These are phyloP conservation scores for Telopea speciosissima DNA, from an alignment of 177 flowering plant species.

Conservation along the genomic window DNA sequence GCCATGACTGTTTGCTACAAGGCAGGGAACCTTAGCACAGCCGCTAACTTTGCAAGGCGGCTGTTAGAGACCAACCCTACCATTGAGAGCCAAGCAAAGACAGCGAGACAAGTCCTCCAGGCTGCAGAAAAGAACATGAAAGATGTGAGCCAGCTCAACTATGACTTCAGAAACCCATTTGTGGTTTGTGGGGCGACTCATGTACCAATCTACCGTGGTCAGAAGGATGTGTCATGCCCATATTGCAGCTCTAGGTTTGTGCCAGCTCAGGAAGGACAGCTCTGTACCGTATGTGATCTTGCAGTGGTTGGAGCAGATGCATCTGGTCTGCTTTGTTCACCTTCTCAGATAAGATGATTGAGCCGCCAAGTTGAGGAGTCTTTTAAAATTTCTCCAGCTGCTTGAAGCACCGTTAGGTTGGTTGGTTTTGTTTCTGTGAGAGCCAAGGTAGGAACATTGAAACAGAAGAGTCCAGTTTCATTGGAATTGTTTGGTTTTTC, in stretches of 20 bases:
- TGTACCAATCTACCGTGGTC: slow-evolving; percentile 78
- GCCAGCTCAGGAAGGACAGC: slow-evolving; percentile 55
- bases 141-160: slow-evolving; percentile 54
- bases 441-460: slow-evolving; percentile 22
- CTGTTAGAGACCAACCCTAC: slow-evolving; percentile 68
- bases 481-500: slow-evolving; percentile 15
- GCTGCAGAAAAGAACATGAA: slow-evolving; percentile 55
- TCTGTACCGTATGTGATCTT: slow-evolving; percentile 74
- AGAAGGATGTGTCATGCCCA: slow-evolving; percentile 69
- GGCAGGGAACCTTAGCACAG: slow-evolving; percentile 52
- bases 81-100: slow-evolving; percentile 50
- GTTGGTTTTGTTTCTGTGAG: slow-evolving; percentile 11
- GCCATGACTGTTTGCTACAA: slow-evolving; percentile 72
- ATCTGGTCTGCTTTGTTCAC: slow-evolving; percentile 68
- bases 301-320: slow-evolving; percentile 72
- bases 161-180: slow-evolving; percentile 83
- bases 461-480: slow-evolving; percentile 17
- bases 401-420: slow-evolving; percentile 1
- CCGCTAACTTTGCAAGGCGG: slow-evolving; percentile 63
- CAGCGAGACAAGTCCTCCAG: slow-evolving; percentile 64
- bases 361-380: neutral
- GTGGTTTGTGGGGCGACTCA: slow-evolving; percentile 75
- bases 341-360: slow-evolving; percentile 39
- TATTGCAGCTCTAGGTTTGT: slow-evolving; percentile 68
- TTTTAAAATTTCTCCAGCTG: slow-evolving; percentile 9